Evolutionary conservation across 495 filamentous ascomycete species (phyloP).

Genomic region (Hyphodiscus hymeniophilus): DNA sequence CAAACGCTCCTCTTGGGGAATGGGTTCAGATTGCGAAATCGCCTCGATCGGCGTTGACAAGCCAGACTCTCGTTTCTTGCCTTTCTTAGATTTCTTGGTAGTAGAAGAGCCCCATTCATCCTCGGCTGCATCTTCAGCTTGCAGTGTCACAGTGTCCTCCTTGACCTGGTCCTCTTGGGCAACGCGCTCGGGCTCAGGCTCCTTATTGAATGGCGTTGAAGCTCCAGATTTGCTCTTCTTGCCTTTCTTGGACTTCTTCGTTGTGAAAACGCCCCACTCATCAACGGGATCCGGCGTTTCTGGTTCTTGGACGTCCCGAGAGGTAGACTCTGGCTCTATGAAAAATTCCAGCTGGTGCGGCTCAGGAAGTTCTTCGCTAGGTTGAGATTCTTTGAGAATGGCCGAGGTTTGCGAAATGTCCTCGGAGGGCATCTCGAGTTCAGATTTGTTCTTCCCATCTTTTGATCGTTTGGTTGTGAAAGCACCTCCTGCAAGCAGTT

Average conservation of each 20-base stretch:
- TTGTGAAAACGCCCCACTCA: slow-evolving; percentile 1
- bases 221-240: slow-evolving; percentile 20
- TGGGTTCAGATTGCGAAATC: neutral
- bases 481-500: slow-evolving; percentile 2
- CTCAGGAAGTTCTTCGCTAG: too few species aligned
- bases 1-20: neutral
- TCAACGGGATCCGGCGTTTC: neutral
- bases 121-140: neutral
- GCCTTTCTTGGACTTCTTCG: slow-evolving; percentile 28
- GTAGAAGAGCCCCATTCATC: slow-evolving; percentile 10
- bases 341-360: neutral
- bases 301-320: neutral
- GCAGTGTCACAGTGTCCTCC: neutral
- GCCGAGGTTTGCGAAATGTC: too few species aligned
- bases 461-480: slow-evolving; percentile 17
- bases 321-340: neutral
- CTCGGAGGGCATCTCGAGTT: slow-evolving; percentile 7
- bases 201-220: slow-evolving; percentile 6
- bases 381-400: neutral
- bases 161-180: neutral
- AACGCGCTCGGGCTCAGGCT: neutral
- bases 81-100: slow-evolving; percentile 16
- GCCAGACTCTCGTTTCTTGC: slow-evolving; percentile 13
- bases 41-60: slow-evolving; percentile 6
- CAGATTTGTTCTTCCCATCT: slow-evolving; percentile 20